Conservation (phyloP, 495 filamentous ascomycete species). For the Glonium stellatum region DNA sequence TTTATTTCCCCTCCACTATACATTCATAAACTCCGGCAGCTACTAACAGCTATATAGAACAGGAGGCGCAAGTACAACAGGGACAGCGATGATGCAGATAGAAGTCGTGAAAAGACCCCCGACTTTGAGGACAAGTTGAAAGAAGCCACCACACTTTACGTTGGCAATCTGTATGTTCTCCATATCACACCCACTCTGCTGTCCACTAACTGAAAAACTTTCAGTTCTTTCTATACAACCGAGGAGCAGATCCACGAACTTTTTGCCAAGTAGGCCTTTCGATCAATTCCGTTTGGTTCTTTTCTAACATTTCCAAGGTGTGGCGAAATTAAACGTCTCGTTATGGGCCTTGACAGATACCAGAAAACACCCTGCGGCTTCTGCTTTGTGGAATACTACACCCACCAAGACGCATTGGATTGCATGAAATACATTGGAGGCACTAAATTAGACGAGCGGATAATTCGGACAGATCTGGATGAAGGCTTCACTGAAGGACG, state of each 20-base stretch:
- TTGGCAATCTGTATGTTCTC: conserved; percentile 82
- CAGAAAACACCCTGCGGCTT: conserved; percentile 98
- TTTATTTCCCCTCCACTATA: neutral
- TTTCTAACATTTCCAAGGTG: conserved; percentile 45
- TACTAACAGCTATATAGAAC: conserved; percentile 44
- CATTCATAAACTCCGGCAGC: neutral
- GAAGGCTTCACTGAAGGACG: conserved; percentile 92
- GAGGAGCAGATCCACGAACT: conserved; percentile 98
- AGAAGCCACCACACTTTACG: conserved; percentile 90
- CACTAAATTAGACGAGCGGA: conserved; percentile 95
- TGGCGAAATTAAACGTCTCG: conserved; percentile 91
- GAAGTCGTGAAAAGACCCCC: conserved; percentile 39
- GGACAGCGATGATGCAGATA: conserved; percentile 49
- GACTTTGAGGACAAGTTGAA: conserved; percentile 61
- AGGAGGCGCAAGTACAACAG: conserved; percentile 56
- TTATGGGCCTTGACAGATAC: conserved; percentile 97
- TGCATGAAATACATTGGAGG: conserved; percentile 98
- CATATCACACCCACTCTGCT: neutral
- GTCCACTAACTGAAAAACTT: conserved; percentile 31
- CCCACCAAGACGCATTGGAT: conserved; percentile 88
- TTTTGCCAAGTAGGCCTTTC: conserved; percentile 64
- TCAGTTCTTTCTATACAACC: conserved; percentile 97
- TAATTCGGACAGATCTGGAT: conserved; percentile 94
- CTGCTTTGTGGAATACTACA: conserved; percentile 99
- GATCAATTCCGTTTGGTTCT: neutral